Evolutionary conservation across 768 basidiomycete genomes (phyloP), one percentile per base, ranked within the genome.

Genomic region (Tremella fuciformis): DNA sequence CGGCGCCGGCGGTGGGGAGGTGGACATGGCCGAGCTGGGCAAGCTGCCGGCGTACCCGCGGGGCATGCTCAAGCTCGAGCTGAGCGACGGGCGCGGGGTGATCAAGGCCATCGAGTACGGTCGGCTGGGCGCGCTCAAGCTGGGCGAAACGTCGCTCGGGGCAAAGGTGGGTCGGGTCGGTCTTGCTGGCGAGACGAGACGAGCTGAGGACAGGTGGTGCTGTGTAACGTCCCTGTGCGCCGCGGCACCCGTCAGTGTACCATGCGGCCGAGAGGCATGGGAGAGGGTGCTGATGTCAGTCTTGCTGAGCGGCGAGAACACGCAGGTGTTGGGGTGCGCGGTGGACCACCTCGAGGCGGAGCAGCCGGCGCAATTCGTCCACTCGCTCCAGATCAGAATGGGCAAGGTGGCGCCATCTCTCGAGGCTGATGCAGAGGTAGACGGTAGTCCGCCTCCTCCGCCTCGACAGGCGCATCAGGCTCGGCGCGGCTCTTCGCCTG

Each of bases 21-120:
- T 34, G 29, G 29, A 34, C 29, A 34, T 34, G 29, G 83, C 83
- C 53, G 86, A 84, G 9, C 86, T 86, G 73, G 88, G 86, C 0
- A 86, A 86, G 0, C 81, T 91, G 52, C 91, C 90, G 2, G 85
- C 82, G 56, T 97, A 91, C 75, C 85, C 90, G 2, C 79, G 90
- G 53, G 83, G 85, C 26, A 91, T 89, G 85, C 80, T 96, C 56
- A 82, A 78, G 44, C 80, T 96, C 25, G 81, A 85, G 64, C 75
- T 96, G 51, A 86, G 84, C 53, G 93, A 97, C 73, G 93, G 93
- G n/a, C 73, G 79, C 13, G 82, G 80, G 1, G 81, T 77, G 2
- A 74, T 93, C 29, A 81, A 82, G 37, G 93, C 88, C 1, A 85
- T 93, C 62, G 93, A 97, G 71, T 90, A 86, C 63, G 83, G 82